These are phyloP conservation scores for Leishmania braziliensis DNA, from an alignment of 208 protist genomes.

Conservation along the genomic window DNA sequence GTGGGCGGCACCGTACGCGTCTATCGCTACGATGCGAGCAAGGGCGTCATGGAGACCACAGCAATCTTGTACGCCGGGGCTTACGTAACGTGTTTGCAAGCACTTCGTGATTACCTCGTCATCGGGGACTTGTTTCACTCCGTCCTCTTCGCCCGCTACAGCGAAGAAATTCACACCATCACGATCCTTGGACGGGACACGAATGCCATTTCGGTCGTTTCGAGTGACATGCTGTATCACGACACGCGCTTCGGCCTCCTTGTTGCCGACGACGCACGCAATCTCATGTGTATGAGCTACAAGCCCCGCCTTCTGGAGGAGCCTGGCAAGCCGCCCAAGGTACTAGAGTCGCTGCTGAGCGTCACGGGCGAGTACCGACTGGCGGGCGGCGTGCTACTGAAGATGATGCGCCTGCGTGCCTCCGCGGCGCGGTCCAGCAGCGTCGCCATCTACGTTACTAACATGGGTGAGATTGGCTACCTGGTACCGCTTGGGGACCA, in stretches of 20 bases:
- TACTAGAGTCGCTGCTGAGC: constrained; percentile 71
- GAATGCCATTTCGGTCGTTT: constrained; percentile 60
- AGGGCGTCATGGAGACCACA: constrained; percentile 59
- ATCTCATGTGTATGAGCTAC: constrained; percentile 79
- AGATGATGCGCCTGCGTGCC: constrained; percentile 66
- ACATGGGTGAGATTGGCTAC: constrained; percentile 84
- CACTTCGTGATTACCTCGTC: constrained; percentile 78
- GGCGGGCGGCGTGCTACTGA: constrained; percentile 58
- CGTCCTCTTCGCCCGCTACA: constrained; percentile 74
- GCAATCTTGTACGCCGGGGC: constrained; percentile 84
- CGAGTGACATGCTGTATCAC: constrained; percentile 78
- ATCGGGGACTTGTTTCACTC: constrained; percentile 81
- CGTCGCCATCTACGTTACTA: constrained; percentile 70
- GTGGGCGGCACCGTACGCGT: constrained; percentile 87
- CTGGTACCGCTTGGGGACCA: constrained; percentile 77
- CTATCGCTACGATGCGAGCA: constrained; percentile 66
- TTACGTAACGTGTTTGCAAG: constrained; percentile 76
- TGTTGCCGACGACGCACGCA: constrained; percentile 70
- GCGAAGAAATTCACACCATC: constrained; percentile 74
- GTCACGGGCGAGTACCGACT: constrained; percentile 82
- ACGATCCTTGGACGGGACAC: constrained; percentile 74
- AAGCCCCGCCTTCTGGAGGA: constrained; percentile 61
- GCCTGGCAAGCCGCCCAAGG: constrained; percentile 24
- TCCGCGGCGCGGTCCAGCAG: constrained; percentile 28
- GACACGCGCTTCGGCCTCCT: constrained; percentile 71